phyloP scores from a whole-genome alignment of 495 filamentous ascomycete genomes.

The Chaetomium fimeti region DNA sequence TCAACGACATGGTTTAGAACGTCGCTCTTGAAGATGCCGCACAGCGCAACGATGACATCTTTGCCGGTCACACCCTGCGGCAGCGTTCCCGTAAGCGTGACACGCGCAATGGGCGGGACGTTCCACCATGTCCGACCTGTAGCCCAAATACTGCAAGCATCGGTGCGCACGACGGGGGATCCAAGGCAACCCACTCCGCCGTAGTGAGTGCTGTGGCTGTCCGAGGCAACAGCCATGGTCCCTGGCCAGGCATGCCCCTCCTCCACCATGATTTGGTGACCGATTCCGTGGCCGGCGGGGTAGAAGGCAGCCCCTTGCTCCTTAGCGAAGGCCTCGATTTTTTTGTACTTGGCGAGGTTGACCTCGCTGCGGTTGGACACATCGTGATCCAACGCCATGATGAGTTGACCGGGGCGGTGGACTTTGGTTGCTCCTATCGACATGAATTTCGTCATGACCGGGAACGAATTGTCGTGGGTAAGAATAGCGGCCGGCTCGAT shows the following conservation, averaged over 20 bases:
- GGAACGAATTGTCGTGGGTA: slow-evolving; percentile 94
- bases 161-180: slow-evolving; percentile 82
- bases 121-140: slow-evolving; percentile 87
- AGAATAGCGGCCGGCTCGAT: slow-evolving; percentile 65
- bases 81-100: slow-evolving; percentile 72
- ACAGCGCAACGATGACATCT: slow-evolving; percentile 90
- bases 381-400: slow-evolving; percentile 92
- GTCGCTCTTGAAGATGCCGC: slow-evolving; percentile 82
- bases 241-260: slow-evolving; percentile 67
- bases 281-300: slow-evolving; percentile 67
- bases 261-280: slow-evolving; percentile 44
- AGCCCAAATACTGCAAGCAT: slow-evolving; percentile 84
- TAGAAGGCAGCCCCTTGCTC: slow-evolving; percentile 82
- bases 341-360: slow-evolving; percentile 80
- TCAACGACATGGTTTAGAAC: slow-evolving; percentile 93
- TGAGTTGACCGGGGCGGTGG: slow-evolving; percentile 69
- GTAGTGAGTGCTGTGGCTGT: slow-evolving; percentile 87
- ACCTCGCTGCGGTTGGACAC: slow-evolving; percentile 82
- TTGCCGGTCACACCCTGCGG: slow-evolving; percentile 87
- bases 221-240: slow-evolving; percentile 76
- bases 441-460: slow-evolving; percentile 82
- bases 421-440: slow-evolving; percentile 79
- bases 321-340: slow-evolving; percentile 84
- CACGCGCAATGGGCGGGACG: slow-evolving; percentile 78
- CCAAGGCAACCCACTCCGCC: slow-evolving; percentile 76